Evolutionary conservation across 2,329 filamentous ascomycete species (phyloP).

Genomic region (Trichoderma semiorbis): DNA sequence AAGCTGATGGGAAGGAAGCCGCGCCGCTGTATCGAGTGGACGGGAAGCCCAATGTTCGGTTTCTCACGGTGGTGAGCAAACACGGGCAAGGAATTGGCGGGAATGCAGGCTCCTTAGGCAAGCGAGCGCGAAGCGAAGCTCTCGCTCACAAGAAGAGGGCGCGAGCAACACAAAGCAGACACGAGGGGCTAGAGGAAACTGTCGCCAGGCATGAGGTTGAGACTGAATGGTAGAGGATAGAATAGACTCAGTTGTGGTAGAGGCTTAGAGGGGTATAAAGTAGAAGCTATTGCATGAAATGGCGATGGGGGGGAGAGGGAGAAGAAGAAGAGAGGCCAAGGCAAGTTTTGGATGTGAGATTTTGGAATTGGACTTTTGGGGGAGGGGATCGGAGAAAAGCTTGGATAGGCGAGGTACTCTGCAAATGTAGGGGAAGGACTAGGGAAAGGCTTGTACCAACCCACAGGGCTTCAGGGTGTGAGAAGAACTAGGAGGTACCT

Average conservation of each 20-base stretch:
- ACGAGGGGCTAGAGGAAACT: neutral
- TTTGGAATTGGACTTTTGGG: conserved; percentile 16
- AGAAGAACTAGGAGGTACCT: neutral
- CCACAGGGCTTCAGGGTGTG: conserved; percentile 1
- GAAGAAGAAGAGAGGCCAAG: conserved; percentile 11
- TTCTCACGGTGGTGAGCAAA: conserved; percentile 11
- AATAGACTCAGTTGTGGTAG: neutral
- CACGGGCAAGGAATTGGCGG: conserved; percentile 16
- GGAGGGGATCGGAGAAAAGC: conserved; percentile 15
- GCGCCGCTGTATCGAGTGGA: conserved; percentile 8
- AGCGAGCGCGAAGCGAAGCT: conserved; percentile 18
- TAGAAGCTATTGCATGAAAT: neutral
- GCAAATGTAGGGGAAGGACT: conserved; percentile 8
- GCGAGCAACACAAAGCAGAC: conserved; percentile 9
- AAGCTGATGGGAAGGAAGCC: neutral
- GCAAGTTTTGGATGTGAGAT: conserved; percentile 14
- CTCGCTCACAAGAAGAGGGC: conserved; percentile 16
- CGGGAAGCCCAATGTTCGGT: conserved; percentile 8
- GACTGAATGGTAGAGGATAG: neutral
- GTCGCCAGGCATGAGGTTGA: neutral
- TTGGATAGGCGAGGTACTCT: conserved; percentile 15
- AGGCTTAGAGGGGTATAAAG: neutral
- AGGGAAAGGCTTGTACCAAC: conserved; percentile 2
- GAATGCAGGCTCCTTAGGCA: conserved; percentile 5
- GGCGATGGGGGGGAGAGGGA: neutral